A percentile compares a stretch with the other conserved stretches of the same genome.
phyloP scores from a whole-genome alignment of 768 basidiomycete genomes.

The Collybia nuda region DNA sequence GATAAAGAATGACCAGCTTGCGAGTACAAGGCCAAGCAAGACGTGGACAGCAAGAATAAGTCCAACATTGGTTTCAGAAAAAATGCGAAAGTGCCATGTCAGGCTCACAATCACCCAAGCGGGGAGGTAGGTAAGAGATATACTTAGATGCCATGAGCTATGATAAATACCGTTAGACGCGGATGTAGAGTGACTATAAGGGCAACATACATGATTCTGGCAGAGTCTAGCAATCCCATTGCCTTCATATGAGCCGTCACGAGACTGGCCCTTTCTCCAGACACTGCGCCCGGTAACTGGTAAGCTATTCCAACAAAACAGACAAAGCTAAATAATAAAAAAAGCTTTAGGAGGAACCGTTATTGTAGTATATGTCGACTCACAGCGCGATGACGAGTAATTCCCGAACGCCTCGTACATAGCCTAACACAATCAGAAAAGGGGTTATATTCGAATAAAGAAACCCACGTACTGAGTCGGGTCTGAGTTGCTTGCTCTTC shows the following conservation, averaged over 20 bases:
- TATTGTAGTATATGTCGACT: constrained; percentile 15
- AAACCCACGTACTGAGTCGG: constrained; percentile 51
- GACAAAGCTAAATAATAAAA: constrained; percentile 56
- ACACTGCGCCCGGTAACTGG: constrained; percentile 72
- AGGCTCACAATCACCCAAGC: constrained; percentile 72
- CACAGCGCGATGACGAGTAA: constrained; percentile 70
- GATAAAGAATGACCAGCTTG: constrained; percentile 72
- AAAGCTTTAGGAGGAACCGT: neutral
- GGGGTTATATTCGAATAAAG: too few relatives aligned
- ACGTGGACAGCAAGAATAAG: constrained; percentile 66
- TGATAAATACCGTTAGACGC: constrained; percentile 3
- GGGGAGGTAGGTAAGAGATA: constrained; percentile 69
- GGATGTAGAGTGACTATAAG: neutral
- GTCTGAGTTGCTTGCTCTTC: constrained; percentile 53
- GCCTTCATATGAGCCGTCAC: constrained; percentile 75
- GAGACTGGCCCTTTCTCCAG: constrained; percentile 61
- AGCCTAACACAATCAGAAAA: constrained; percentile 37
- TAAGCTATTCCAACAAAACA: constrained; percentile 74
- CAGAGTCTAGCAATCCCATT: constrained; percentile 76
- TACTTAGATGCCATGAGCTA: constrained; percentile 65
- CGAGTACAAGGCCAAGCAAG: constrained; percentile 64
- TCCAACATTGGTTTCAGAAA: constrained; percentile 54
- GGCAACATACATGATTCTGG: constrained; percentile 53
- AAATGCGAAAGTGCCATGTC: constrained; percentile 69
- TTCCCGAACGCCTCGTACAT: constrained; percentile 57